phyloP scores from a whole-genome alignment of 805 yeast species.

The Metschnikowia gelsemii region DNA sequence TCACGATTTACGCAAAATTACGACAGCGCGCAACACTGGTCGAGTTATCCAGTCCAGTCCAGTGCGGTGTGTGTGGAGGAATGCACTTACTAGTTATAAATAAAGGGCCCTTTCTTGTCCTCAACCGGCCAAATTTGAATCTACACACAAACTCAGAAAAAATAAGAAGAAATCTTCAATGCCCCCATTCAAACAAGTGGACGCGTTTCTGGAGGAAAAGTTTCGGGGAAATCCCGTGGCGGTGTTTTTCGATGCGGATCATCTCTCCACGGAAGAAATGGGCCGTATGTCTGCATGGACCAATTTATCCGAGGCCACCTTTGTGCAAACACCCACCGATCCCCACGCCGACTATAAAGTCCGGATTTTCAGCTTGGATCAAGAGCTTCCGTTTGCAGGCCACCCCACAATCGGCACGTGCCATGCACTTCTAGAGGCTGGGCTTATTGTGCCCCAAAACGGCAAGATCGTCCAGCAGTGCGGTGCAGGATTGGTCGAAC shows the following conservation, averaged over 20 bases:
- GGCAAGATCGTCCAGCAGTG: slow-evolving; percentile 45
- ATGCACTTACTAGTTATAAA: no score
- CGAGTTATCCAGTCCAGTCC: no score
- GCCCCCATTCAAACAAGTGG: slow-evolving; percentile 36
- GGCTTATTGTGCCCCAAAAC: slow-evolving; percentile 26
- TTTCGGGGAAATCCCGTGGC: slow-evolving; percentile 58
- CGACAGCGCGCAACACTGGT: no score
- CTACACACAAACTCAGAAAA: no score
- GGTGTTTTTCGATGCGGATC: slow-evolving; percentile 44
- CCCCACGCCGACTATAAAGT: slow-evolving; percentile 46
- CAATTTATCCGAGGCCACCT: slow-evolving; percentile 58
- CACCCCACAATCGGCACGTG: slow-evolving; percentile 61
- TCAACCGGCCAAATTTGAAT: no score
- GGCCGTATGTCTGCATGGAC: slow-evolving; percentile 57
- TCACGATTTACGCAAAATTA: no score
- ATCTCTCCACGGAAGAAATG: slow-evolving; percentile 41
- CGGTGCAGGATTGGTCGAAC: slow-evolving; percentile 41
- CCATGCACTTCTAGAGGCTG: slow-evolving; percentile 44
- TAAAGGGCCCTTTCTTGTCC: no score
- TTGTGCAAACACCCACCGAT: slow-evolving; percentile 42
- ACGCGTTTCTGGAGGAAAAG: slow-evolving; percentile 40
- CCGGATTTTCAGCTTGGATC: slow-evolving; percentile 48
- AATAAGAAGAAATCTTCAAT: no score
- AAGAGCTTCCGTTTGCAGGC: slow-evolving; percentile 61
- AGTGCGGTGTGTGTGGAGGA: no score